A percentile compares a stretch with the other conserved stretches of the same genome.
Conservation (phyloP, 2,329 filamentous ascomycete genomes). For the Colletotrichum lini region DNA sequence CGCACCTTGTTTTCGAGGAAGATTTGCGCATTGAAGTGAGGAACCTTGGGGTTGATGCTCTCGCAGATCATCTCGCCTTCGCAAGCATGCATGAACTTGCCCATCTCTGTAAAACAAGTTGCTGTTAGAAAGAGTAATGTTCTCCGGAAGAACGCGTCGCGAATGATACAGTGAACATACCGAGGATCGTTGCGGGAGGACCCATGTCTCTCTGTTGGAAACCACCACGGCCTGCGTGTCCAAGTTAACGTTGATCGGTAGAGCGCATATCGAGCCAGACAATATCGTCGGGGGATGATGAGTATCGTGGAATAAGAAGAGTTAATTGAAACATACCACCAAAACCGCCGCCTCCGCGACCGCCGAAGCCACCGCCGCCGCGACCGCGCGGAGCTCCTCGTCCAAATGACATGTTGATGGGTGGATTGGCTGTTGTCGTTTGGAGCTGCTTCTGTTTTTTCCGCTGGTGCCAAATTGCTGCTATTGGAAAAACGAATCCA, state of each 20-base stretch:
- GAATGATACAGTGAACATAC: constrained; percentile 19
- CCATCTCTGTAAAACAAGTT: constrained; percentile 77
- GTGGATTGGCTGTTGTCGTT: constrained; percentile 28
- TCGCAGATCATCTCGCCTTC: constrained; percentile 99
- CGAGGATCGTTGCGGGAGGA: constrained; percentile 42
- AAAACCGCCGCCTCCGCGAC: constrained; percentile 38
- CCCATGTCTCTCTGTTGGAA: constrained; percentile 43
- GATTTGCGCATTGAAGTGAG: constrained; percentile 99
- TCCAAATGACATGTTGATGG: constrained; percentile 43
- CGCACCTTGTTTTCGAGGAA: constrained; percentile 97
- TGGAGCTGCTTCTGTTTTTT: constrained; percentile 35
- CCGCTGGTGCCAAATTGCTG: constrained; percentile 26
- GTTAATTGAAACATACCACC: constrained; percentile 18
- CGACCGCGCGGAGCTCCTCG: constrained; percentile 44
- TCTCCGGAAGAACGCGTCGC: neutral
- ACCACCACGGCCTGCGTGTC: constrained; percentile 40
- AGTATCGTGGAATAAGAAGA: neutral
- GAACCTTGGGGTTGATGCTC: constrained; percentile 94
- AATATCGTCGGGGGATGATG: constrained; percentile 2
- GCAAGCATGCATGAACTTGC: constrained; percentile 91
- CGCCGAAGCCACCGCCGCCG: constrained; percentile 42
- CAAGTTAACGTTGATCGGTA: constrained; percentile 12
- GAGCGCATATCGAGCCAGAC: neutral
- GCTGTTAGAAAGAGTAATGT: constrained; percentile 2
- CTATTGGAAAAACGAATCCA: constrained; percentile 27